Evolutionary conservation across 192 early-diverging fungal genomes (phyloP).

Genomic region (Coemansia sp.): DNA sequence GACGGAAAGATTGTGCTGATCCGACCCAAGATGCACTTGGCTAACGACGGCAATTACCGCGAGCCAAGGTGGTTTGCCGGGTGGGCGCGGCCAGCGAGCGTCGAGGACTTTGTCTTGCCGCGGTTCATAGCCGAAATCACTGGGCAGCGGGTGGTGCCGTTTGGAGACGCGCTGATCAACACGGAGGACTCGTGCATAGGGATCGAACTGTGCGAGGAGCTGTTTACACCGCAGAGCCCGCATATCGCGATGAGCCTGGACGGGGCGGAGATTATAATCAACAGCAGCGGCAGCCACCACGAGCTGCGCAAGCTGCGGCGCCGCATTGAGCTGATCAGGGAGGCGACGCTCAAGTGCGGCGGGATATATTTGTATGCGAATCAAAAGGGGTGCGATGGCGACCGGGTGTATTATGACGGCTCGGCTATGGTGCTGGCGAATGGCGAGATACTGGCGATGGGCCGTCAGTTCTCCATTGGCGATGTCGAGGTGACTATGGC

Average conservation of each 20-base stretch:
- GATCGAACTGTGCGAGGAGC: slow-evolving; percentile 94
- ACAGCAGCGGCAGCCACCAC: slow-evolving; percentile 96
- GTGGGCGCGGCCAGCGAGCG: slow-evolving; percentile 65
- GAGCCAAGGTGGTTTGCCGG: slow-evolving; percentile 93
- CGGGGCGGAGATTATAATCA: slow-evolving; percentile 96
- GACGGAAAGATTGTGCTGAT: slow-evolving; percentile 87
- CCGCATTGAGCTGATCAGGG: slow-evolving; percentile 84
- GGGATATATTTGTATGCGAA: slow-evolving; percentile 97
- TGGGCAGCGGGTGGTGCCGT: slow-evolving; percentile 73
- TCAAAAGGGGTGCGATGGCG: slow-evolving; percentile 97
- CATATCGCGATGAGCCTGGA: slow-evolving; percentile 92
- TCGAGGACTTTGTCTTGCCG: slow-evolving; percentile 84
- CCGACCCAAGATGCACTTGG: slow-evolving; percentile 93
- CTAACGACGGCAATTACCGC: slow-evolving; percentile 98
- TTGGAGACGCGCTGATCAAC: slow-evolving; percentile 90
- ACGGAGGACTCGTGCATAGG: slow-evolving; percentile 88
- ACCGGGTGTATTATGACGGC: slow-evolving; percentile 97
- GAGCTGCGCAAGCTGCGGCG: slow-evolving; percentile 90
- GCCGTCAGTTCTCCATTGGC: slow-evolving; percentile 86
- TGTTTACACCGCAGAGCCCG: slow-evolving; percentile 95
- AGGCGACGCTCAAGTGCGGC: slow-evolving; percentile 90
- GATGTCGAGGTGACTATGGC: slow-evolving; percentile 97
- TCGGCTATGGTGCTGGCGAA: slow-evolving; percentile 88
- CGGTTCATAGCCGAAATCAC: slow-evolving; percentile 74
- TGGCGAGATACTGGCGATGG: slow-evolving; percentile 84